A percentile compares a stretch with the other conserved stretches of the same genome.
Conservation (phyloP, 2,329 filamentous ascomycete species). For the Penicillium paneum region DNA sequence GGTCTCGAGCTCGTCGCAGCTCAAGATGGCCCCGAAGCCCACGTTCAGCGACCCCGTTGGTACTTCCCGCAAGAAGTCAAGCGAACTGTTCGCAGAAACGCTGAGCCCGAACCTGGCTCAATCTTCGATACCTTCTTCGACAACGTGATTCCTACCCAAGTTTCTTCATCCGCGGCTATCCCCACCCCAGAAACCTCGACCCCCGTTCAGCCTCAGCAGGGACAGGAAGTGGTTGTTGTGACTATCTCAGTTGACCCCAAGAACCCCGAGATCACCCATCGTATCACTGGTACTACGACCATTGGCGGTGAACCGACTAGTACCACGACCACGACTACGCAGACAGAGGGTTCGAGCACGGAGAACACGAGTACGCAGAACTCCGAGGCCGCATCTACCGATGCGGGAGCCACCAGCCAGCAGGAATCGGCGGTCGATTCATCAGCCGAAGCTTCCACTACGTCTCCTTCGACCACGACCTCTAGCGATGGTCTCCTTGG, state of each 20-base stretch:
- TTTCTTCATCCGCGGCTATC: neutral
- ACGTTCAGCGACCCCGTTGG: conserved; percentile 34
- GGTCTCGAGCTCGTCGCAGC: conserved; percentile 34
- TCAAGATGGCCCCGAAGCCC: conserved; percentile 23
- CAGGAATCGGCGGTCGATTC: neutral
- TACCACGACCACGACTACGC: conserved; percentile 6
- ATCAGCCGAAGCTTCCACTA: conserved; percentile 3
- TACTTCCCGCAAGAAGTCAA: conserved; percentile 36
- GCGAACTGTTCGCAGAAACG: conserved; percentile 17
- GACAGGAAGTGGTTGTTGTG: conserved; percentile 21
- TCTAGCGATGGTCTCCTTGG: neutral
- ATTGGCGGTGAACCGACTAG: conserved; percentile 11
- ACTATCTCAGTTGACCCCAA: conserved; percentile 17
- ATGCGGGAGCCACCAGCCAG: conserved; percentile 1
- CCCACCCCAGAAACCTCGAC: conserved; percentile 2
- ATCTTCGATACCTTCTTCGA: conserved; percentile 1
- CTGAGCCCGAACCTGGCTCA: neutral
- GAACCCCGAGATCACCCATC: conserved; percentile 14
- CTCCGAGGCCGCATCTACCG: conserved; percentile 1
- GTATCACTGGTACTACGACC: conserved; percentile 18
- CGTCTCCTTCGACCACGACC: neutral
- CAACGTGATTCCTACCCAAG: neutral
- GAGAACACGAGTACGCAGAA: neutral
- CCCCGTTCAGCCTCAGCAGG: neutral
- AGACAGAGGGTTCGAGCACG: neutral